Percentiles rank a stretch among this genome's conserved stretches.
These are phyloP conservation scores for Sporobolomyces roseus DNA, from an alignment of 768 basidiomycete genomes.

Conservation along the genomic window DNA sequence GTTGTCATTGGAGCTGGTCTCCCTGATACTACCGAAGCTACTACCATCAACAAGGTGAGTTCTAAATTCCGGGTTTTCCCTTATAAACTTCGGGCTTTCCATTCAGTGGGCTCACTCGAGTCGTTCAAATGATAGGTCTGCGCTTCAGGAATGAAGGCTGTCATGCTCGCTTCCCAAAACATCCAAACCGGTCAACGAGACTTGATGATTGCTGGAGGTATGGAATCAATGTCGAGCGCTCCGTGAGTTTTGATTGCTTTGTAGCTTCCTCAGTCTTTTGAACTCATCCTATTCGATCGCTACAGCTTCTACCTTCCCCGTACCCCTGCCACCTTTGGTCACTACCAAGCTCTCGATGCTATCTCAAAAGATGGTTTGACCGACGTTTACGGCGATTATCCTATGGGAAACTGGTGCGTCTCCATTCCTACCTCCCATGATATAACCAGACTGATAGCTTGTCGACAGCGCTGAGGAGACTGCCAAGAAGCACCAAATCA, in stretches of 20 bases:
- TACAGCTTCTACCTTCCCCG: slow-evolving; percentile 52
- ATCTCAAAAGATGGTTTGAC: slow-evolving; percentile 88
- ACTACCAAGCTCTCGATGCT: slow-evolving; percentile 80
- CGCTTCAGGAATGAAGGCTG: slow-evolving; percentile 91
- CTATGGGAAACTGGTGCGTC: slow-evolving; percentile 85
- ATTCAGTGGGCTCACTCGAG: no score
- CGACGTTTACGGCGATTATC: slow-evolving; percentile 96
- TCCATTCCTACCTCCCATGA: no score
- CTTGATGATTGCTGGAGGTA: slow-evolving; percentile 89
- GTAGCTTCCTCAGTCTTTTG: background rate
- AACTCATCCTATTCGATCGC: background rate
- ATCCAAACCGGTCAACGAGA: slow-evolving; percentile 79
- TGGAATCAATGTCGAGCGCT: slow-evolving; percentile 99
- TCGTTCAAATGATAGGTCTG: slow-evolving; percentile 61
- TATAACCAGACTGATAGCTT: background rate
- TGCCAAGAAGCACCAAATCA: slow-evolving; percentile 74
- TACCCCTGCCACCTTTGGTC: slow-evolving; percentile 63
- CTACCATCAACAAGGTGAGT: slow-evolving; percentile 85
- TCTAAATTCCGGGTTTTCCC: slow-evolving; percentile 68
- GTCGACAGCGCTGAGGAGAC: slow-evolving; percentile 65
- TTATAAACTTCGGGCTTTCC: slow-evolving; percentile 89
- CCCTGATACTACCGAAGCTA: slow-evolving; percentile 80
- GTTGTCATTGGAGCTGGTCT: slow-evolving; percentile 89
- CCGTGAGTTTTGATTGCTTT: slow-evolving; percentile 62
- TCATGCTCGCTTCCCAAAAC: slow-evolving; percentile 88